These are phyloP conservation scores for Aspergillus texensis DNA, from an alignment of 2,329 filamentous ascomycete genomes.

Conservation along the genomic window DNA sequence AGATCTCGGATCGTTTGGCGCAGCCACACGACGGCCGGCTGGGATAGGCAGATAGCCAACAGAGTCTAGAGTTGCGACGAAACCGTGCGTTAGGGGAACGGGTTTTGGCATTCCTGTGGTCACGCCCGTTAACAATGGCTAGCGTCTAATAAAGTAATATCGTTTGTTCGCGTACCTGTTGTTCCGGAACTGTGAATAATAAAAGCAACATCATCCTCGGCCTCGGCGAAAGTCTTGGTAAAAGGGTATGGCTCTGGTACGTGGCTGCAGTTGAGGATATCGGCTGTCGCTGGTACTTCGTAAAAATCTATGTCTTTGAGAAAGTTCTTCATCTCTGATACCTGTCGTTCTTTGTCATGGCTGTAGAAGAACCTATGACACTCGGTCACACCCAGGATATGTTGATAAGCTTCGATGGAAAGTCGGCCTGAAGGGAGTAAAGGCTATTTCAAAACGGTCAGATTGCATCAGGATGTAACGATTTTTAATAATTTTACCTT, in stretches of 20 bases:
- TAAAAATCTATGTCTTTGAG: conserved; percentile 9
- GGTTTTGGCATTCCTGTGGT: background rate
- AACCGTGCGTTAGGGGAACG: background rate
- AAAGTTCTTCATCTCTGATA: conserved; percentile 18
- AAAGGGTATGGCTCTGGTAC: conserved; percentile 11
- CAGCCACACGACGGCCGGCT: background rate
- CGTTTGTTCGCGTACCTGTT: background rate
- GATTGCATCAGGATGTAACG: background rate
- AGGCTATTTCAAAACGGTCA: conserved; percentile 5
- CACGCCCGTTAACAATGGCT: background rate
- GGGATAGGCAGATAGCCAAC: background rate
- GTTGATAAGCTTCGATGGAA: conserved; percentile 20
- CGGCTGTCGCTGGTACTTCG: conserved; percentile 12
- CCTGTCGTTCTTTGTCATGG: conserved; percentile 26
- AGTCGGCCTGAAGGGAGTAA: conserved; percentile 25
- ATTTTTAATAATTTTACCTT: conserved; percentile 2
- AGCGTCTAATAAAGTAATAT: background rate
- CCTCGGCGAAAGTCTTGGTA: conserved; percentile 23
- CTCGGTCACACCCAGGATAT: conserved; percentile 18
- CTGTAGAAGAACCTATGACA: conserved; percentile 30
- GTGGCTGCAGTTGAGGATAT: background rate
- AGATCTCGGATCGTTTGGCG: background rate
- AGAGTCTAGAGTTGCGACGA: background rate
- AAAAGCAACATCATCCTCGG: conserved; percentile 23
- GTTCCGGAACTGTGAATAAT: background rate